Evolutionary conservation across 768 basidiomycete genomes (phyloP).

Genomic region (Agrocybe pediades): DNA sequence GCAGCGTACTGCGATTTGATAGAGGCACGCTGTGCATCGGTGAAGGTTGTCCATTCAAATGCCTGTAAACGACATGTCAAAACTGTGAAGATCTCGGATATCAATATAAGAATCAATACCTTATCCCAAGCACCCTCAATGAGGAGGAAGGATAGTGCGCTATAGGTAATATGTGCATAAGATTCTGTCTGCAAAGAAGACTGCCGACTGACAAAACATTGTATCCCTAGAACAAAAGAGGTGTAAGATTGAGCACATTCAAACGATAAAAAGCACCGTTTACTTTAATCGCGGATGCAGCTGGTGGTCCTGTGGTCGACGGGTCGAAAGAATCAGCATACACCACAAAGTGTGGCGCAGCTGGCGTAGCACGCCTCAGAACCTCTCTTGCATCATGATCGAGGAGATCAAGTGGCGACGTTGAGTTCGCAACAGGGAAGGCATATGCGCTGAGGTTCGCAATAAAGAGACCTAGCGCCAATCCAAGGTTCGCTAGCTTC

Average conservation of each 20-base stretch:
- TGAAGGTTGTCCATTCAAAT: conserved; percentile 52
- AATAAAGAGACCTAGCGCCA: conserved; percentile 4
- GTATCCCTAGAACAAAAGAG: conserved; percentile 41
- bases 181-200: not conserved
- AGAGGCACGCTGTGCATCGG: conserved; percentile 42
- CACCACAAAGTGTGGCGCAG: conserved; percentile 53
- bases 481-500: conserved; percentile 5
- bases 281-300: conserved; percentile 44
- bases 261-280: conserved; percentile 1
- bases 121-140: conserved; percentile 60
- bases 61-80: conserved; percentile 31
- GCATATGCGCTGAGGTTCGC: conserved; percentile 7
- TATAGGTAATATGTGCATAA: conserved; percentile 22
- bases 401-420: conserved; percentile 23
- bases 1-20: conserved; percentile 54
- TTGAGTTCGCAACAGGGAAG: conserved; percentile 16
- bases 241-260: not conserved
- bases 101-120: conserved; percentile 20
- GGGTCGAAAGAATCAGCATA: conserved; percentile 47
- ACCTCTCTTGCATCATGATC: conserved; percentile 32
- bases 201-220: conserved; percentile 52
- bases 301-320: conserved; percentile 45
- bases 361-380: conserved; percentile 37
- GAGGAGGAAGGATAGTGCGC: conserved; percentile 55
- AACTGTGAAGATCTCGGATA: not conserved